These are phyloP conservation scores for Entomophthora muscae DNA, from an alignment of 371 early-diverging fungal species.

Conservation along the genomic window DNA sequence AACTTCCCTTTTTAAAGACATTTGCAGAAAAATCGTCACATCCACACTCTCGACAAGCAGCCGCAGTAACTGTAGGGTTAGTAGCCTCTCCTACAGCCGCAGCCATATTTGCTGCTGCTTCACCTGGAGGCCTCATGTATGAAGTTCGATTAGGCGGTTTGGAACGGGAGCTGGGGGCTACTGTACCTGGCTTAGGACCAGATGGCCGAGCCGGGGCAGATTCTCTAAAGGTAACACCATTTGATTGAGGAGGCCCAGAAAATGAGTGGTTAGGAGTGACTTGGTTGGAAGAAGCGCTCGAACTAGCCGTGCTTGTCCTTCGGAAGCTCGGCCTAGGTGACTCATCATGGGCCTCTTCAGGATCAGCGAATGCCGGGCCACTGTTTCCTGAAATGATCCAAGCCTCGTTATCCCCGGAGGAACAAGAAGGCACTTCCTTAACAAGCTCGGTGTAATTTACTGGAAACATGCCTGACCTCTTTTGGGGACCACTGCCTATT, in stretches of 20 bases:
- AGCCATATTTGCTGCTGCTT: neutral
- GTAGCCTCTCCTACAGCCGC: neutral
- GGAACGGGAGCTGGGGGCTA: neutral
- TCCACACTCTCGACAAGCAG: constrained; percentile 30
- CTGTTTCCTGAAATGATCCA: neutral
- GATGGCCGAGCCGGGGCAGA: constrained; percentile 5
- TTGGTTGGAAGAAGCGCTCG: neutral
- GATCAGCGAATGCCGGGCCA: neutral
- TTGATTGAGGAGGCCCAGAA: neutral
- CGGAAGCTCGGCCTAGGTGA: neutral
- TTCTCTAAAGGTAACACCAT: neutral
- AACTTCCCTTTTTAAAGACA: constrained; percentile 41
- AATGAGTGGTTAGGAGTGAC: neutral
- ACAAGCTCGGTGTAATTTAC: constrained; percentile 48
- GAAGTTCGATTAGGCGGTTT: neutral
- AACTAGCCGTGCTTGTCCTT: neutral
- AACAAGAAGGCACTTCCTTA: constrained; percentile 4
- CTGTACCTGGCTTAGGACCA: constrained; percentile 4
- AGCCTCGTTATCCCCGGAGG: neutral
- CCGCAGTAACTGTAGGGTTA: neutral
- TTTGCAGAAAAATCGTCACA: constrained; percentile 45
- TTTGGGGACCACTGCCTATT: constrained; percentile 18
- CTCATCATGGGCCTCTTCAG: constrained; percentile 1
- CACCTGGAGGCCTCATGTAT: neutral
- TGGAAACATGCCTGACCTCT: constrained; percentile 56